Evolutionary conservation across 345 rosid species (phyloP), one percentile per base, ranked within the genome.

Genomic region (Eucalyptus cloeziana): DNA sequence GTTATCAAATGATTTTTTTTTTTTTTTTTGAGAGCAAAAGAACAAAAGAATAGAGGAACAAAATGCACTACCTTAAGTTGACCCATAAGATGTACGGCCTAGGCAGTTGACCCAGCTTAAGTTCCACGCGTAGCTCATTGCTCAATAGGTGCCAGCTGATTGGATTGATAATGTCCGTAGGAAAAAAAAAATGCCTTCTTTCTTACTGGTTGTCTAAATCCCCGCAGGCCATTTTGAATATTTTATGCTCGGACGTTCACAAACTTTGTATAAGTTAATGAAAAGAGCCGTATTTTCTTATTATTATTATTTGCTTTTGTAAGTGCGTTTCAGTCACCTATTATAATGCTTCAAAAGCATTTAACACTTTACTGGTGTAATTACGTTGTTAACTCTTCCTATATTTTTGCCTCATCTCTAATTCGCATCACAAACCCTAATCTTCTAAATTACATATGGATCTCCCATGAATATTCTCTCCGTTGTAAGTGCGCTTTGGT

Each of bases 1-100:
- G 0, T 19, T 52, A 19, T 1, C 19, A 52, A 52, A 52, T 52
- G 0, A 51, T 0, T 17, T 17, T 51, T 52, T 51, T 1, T 51
- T 51, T 51, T 16, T 51, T 16, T 15, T 5, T 51, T 6, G 7
- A 22, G 22, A 51, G 56, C 4, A 52, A 52, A 52, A 19, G 24
- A 52, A 0, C 24, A 40, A 40, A 40, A 40, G 40, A 40, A 40
- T 40, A 7, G 7, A 52, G 10, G 1, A 7, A 52, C 56, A 52
- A 52, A 52, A 52, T 52, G 24, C 10, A 19, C 24, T 19, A 7
- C 56, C 4, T 52, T 52, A 52, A 40, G 40, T 40, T 40, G 40
- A 40, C 7, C 79, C 43, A 15, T 15, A 12, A 37, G 22, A 31
- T 31, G 43, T 67, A 37, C 22, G 43, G 43, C 40, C 43, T 31